Conservation (phyloP, 331 rosid genomes). For the Dryas integrifolia region DNA sequence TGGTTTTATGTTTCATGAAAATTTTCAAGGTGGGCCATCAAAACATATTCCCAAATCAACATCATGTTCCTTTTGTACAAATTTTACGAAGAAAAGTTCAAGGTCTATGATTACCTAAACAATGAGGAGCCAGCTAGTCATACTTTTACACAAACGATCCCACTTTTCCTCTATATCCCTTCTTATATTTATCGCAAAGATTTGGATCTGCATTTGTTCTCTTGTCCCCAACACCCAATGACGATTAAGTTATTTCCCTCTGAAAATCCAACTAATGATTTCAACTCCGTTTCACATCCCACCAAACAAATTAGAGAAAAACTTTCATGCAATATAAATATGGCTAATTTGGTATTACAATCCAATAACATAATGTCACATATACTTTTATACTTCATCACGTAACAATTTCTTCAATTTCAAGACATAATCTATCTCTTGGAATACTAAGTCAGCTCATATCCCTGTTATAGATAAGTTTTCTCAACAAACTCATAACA, state of each 20-base stretch:
- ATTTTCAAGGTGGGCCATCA: constrained; percentile 28
- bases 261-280: constrained; percentile 1
- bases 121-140: constrained; percentile 16
- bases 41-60: constrained; percentile 2
- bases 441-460: too few relatives aligned
- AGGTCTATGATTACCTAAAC: constrained; percentile 3
- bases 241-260: constrained; percentile 13
- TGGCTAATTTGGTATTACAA: too few relatives aligned
- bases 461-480: too few relatives aligned
- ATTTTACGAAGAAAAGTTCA: constrained; percentile 21
- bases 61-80: background rate
- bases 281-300: constrained; percentile 10
- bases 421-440: too few relatives aligned
- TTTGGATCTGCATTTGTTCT: constrained; percentile 10
- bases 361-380: too few relatives aligned
- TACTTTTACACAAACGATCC: background rate
- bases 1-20: constrained; percentile 5
- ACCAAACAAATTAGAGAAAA: background rate
- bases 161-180: constrained; percentile 5
- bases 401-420: too few relatives aligned
- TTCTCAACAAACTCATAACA: background rate
- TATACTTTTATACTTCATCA: too few relatives aligned
- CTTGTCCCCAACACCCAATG: constrained; percentile 1
- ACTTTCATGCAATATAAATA: too few relatives aligned
- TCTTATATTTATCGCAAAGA: background rate